Percentiles rank a stretch among this genome's conserved stretches.
Evolutionary conservation across 73 alveolate species (phyloP).

Genomic region (Uronychia setigera): DNA sequence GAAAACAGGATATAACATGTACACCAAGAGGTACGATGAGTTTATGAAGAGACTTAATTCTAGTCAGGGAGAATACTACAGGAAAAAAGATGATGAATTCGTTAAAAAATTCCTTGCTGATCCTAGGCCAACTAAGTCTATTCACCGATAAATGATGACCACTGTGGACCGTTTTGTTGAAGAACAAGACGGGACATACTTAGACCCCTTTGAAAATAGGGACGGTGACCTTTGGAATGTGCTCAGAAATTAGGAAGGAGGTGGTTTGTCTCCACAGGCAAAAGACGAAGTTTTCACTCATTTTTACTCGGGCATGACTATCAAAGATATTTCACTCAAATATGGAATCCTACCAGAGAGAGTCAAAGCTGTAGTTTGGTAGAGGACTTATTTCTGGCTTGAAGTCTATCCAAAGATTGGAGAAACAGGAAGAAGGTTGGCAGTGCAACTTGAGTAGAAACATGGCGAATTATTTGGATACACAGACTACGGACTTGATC

Average conservation of each 20-base stretch:
- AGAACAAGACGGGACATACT: neutral
- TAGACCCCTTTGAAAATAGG: neutral
- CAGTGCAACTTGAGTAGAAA: constrained; percentile 47
- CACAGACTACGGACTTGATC: constrained; percentile 78
- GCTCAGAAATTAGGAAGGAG: neutral
- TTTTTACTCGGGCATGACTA: constrained; percentile 68
- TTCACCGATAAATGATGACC: neutral
- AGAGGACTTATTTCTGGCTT: constrained; percentile 62
- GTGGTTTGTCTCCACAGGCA: constrained; percentile 72
- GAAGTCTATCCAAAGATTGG: constrained; percentile 76
- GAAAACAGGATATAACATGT: neutral
- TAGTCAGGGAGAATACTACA: neutral
- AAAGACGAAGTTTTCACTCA: constrained; percentile 61
- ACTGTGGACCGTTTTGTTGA: neutral
- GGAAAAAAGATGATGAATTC: constrained; percentile 1
- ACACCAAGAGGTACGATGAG: constrained; percentile 14
- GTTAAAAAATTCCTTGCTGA: constrained; percentile 13
- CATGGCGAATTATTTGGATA: constrained; percentile 60
- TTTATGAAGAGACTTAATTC: constrained; percentile 23
- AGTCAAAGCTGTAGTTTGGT: constrained; percentile 75
- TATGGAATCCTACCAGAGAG: constrained; percentile 83
- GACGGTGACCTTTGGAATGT: neutral
- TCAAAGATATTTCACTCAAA: constrained; percentile 61
- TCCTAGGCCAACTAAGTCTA: neutral
- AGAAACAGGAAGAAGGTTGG: constrained; percentile 60